A percentile compares a stretch with the other conserved stretches of the same genome.
These are phyloP conservation scores for Trypanosoma platydactyli DNA, from an alignment of 208 protist species.

Conservation along the genomic window DNA sequence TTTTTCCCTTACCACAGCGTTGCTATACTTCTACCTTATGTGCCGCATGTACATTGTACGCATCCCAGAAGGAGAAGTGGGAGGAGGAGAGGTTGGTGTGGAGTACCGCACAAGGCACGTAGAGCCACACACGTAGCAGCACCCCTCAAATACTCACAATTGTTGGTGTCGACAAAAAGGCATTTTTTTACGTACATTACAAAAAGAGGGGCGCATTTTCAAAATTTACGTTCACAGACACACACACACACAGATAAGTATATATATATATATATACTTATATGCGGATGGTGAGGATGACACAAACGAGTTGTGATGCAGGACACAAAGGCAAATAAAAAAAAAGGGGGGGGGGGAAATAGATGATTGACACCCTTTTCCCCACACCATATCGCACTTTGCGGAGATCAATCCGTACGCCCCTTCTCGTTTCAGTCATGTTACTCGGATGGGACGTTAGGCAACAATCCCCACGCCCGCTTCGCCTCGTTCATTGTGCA, in stretches of 20 bases:
- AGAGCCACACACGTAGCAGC: too few species aligned
- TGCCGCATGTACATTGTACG: not conserved
- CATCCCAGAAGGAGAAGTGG: too few species aligned
- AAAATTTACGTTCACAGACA: too few species aligned
- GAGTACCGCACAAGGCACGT: too few species aligned
- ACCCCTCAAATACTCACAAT: too few species aligned
- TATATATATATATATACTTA: slow-evolving; percentile 28
- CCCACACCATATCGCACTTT: too few species aligned
- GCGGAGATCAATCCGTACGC: too few species aligned
- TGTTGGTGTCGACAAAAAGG: too few species aligned
- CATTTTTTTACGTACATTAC: too few species aligned
- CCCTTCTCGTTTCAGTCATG: not conserved
- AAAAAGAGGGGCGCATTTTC: too few species aligned
- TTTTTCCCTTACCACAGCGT: not conserved
- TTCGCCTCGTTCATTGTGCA: slow-evolving; percentile 65
- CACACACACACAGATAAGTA: slow-evolving; percentile 2
- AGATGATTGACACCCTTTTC: not conserved
- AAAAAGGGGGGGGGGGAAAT: slow-evolving; percentile 4
- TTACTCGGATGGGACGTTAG: slow-evolving; percentile 19
- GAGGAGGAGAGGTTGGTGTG: too few species aligned
- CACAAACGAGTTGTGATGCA: too few species aligned
- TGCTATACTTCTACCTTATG: not conserved
- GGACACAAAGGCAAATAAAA: not conserved
- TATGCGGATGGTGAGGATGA: not conserved
- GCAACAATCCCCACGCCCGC: slow-evolving; percentile 63